Evolutionary conservation across 306 rosid species (phyloP).

Genomic region (Dicorynia guianensis): DNA sequence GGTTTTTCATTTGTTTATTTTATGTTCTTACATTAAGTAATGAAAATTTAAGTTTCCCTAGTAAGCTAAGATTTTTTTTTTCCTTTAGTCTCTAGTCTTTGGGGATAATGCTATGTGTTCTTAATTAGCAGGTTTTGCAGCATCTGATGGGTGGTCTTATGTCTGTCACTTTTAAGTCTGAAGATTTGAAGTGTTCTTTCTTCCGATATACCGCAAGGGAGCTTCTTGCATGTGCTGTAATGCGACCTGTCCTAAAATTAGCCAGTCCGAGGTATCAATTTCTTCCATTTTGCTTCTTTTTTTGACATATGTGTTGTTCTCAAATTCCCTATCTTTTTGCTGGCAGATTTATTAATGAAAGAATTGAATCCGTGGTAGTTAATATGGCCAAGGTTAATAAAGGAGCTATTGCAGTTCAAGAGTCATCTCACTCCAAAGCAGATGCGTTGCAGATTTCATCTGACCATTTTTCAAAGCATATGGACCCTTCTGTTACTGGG

Average conservation of each 20-base stretch:
- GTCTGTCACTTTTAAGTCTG: constrained; percentile 75
- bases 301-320: constrained; percentile 36
- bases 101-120: constrained; percentile 42
- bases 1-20: constrained; percentile 57
- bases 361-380: constrained; percentile 79
- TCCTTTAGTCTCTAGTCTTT: constrained; percentile 26
- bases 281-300: constrained; percentile 36
- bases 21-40: constrained; percentile 25
- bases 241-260: constrained; percentile 86
- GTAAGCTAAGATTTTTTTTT: constrained; percentile 24
- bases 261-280: constrained; percentile 84
- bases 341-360: constrained; percentile 93
- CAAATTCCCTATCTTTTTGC: constrained; percentile 39
- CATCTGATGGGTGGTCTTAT: constrained; percentile 91
- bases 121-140: constrained; percentile 83
- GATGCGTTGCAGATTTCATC: constrained; percentile 64
- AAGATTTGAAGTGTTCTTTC: constrained; percentile 86
- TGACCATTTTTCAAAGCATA: constrained; percentile 63
- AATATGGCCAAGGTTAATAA: constrained; percentile 72
- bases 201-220: constrained; percentile 86
- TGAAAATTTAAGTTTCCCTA: constrained; percentile 36
- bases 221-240: constrained; percentile 96
- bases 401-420: constrained; percentile 49
- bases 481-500: constrained; percentile 91
- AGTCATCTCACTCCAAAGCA: constrained; percentile 53